Base-by-base conservation (phyloP, 192 early-diverging fungal genomes). In the Backusella australiensis region DNA sequence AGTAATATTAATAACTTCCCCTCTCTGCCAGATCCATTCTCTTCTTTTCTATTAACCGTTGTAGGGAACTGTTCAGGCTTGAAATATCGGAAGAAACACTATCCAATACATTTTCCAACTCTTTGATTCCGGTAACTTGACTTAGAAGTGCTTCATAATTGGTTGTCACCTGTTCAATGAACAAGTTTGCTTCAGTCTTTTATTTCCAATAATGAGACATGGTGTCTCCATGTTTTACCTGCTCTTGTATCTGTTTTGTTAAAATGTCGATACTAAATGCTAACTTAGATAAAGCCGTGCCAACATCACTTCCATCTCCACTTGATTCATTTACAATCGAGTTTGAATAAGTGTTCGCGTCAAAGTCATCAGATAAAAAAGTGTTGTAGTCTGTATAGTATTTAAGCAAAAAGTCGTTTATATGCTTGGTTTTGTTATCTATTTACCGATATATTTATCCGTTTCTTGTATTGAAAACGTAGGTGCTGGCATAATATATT, bases 211-310 rank as follows among this genome's bases (percentile, higher is more conserved):
- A 44, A 26, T 7, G 32, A 36, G 26, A 6, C 53, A 41, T 21
- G 36, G 26, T 67, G 14, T 65, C n/a, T 8, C 46, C n/a, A 34
- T 56, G 59, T 52, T 52, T 15, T 83, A 91, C 92, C 84, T 92
- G 90, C 21, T 93, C 89, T 29, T 92, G 89, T 17, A 94, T 87
- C 44, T 94, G 86, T 71, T 92, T 92, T 77, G 90, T 93, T 59
- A 94, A 77, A 80, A 90, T 91, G 49, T 94, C 93, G 21, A 94
- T 88, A 35, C 85, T 90, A 83, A 91, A 92, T 11, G 85, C 86
- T 34, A 94, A 80, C 76, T 88, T 91, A 26, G 90, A 82, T 0
- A 94, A 81, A 7, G 91, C 88, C 4, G 90, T 91, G 6, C 86
- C 76, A 15, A 93, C 86, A 80, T 93, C 91, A 67, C 80, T 82